Evolutionary conservation across 192 early-diverging fungal genomes (phyloP).

Genomic region (Backusella psychrophila): DNA sequence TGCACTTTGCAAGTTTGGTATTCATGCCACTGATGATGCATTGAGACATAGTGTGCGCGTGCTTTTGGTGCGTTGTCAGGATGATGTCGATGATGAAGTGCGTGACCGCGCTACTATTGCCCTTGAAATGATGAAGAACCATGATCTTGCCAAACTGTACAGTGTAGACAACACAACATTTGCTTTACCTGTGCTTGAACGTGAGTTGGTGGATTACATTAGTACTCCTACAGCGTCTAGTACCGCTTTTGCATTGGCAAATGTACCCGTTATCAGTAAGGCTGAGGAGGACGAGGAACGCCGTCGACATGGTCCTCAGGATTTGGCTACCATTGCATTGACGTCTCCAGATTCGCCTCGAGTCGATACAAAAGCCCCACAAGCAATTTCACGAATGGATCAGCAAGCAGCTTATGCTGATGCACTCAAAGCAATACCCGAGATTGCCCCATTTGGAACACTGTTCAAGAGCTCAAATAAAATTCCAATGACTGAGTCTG

Average conservation of each 20-base stretch:
- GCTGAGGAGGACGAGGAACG: slow-evolving; percentile 83
- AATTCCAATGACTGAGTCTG: slow-evolving; percentile 86
- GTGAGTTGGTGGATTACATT: slow-evolving; percentile 85
- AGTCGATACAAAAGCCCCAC: neutral
- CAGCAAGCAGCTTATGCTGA: slow-evolving; percentile 75
- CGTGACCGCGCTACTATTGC: slow-evolving; percentile 93
- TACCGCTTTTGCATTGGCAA: slow-evolving; percentile 73
- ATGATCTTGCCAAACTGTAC: slow-evolving; percentile 46
- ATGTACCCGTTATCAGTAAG: slow-evolving; percentile 80
- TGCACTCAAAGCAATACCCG: slow-evolving; percentile 76
- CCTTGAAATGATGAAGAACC: slow-evolving; percentile 74
- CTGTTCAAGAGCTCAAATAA: slow-evolving; percentile 86
- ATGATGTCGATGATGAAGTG: slow-evolving; percentile 98
- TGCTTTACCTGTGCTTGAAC: slow-evolving; percentile 82
- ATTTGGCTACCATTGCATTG: slow-evolving; percentile 31
- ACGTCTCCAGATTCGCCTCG: slow-evolving; percentile 24
- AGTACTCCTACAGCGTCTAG: slow-evolving; percentile 59
- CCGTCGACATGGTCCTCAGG: slow-evolving; percentile 44
- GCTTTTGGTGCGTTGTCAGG: slow-evolving; percentile 84
- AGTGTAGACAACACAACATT: slow-evolving; percentile 70
- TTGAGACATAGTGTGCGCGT: slow-evolving; percentile 78
- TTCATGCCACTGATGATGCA: slow-evolving; percentile 66
- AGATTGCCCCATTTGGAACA: slow-evolving; percentile 80
- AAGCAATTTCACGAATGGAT: slow-evolving; percentile 35
- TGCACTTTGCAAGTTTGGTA: slow-evolving; percentile 92